Conservation (phyloP, 2,329 filamentous ascomycete species). For the Botrytis cinerea region DNA sequence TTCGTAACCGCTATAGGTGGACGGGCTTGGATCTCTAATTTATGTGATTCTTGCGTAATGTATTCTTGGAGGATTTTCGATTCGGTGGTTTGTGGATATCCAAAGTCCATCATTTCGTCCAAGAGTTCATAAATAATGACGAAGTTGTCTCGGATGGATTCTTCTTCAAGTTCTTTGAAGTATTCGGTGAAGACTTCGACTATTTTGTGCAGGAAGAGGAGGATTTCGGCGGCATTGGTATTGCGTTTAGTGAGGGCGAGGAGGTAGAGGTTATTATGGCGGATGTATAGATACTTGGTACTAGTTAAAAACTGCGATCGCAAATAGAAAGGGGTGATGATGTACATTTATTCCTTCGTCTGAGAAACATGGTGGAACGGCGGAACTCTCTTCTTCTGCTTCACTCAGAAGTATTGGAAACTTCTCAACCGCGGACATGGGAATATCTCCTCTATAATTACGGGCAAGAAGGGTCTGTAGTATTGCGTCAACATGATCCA, state of each 20-base stretch:
- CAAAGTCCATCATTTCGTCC: conserved; percentile 99
- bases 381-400: conserved; percentile 98
- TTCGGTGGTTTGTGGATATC: conserved; percentile 97
- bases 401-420: conserved; percentile 95
- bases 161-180: conserved; percentile 98
- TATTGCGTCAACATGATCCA: conserved; percentile 31
- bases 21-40: conserved; percentile 92
- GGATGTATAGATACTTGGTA: conserved; percentile 90
- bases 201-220: conserved; percentile 96
- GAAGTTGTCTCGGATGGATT: conserved; percentile 98
- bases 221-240: conserved; percentile 96
- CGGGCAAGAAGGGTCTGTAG: conserved; percentile 90
- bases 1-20: conserved; percentile 98
- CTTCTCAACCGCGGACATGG: conserved; percentile 98
- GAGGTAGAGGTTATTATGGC: conserved; percentile 98
- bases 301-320: conserved; percentile 28
- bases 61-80: conserved; percentile 98
- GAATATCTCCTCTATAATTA: conserved; percentile 97
- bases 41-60: conserved; percentile 99
- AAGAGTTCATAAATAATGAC: conserved; percentile 98
- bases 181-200: conserved; percentile 99
- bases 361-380: conserved; percentile 96
- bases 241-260: conserved; percentile 98
- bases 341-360: conserved; percentile 96
- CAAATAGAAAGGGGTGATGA: conserved; percentile 21